Evolutionary conservation across 1,139 yeast species (phyloP).

Genomic region (Candida sp.): DNA sequence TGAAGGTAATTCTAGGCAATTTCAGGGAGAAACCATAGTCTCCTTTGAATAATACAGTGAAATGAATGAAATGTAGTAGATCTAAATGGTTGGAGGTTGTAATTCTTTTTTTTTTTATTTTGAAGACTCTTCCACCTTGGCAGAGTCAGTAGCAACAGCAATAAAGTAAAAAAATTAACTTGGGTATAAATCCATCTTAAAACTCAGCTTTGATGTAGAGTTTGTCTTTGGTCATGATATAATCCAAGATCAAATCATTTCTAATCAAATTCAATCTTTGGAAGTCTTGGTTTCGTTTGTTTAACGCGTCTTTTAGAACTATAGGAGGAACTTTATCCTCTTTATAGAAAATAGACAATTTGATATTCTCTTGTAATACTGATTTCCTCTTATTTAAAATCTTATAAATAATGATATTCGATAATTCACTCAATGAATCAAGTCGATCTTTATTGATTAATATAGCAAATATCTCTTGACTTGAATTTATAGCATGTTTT

Average conservation of each 20-base stretch:
- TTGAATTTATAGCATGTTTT: neutral
- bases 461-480: constrained; percentile 11
- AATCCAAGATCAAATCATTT: constrained; percentile 22
- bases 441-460: constrained; percentile 26
- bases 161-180: too few relatives aligned
- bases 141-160: too few relatives aligned
- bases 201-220: constrained; percentile 19
- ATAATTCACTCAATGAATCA: constrained; percentile 20
- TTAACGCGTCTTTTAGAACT: constrained; percentile 12
- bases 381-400: constrained; percentile 13
- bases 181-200: too few relatives aligned
- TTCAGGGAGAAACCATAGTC: neutral
- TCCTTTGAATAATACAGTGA: neutral
- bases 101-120: too few relatives aligned
- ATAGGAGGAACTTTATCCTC: constrained; percentile 22
- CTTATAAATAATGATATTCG: constrained; percentile 19
- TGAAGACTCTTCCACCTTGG: too few relatives aligned
- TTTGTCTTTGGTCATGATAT: constrained; percentile 22
- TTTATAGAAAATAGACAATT: constrained; percentile 21
- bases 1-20: neutral
- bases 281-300: neutral
- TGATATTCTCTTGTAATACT: constrained; percentile 13
- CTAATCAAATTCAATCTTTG: constrained; percentile 5
- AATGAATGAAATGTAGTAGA: neutral
- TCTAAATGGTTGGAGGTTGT: too few relatives aligned